phyloP scores from a whole-genome alignment of 768 basidiomycete species.

The Neoboletus subvelutipes region DNA sequence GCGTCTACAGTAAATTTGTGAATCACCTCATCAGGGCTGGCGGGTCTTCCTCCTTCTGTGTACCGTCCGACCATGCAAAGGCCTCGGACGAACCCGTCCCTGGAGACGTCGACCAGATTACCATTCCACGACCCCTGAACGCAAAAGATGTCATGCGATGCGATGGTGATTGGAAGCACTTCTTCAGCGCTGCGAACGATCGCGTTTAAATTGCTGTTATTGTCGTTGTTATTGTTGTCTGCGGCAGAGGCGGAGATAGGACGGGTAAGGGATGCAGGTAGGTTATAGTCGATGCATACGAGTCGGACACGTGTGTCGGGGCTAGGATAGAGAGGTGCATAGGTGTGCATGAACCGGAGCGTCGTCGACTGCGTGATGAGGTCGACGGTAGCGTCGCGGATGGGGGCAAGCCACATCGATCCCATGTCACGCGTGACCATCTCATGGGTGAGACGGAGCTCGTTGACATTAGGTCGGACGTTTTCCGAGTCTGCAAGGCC shows the following conservation, averaged over 20 bases:
- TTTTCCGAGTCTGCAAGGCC: background rate
- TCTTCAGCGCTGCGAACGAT: slow-evolving; percentile 8
- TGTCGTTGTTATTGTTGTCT: background rate
- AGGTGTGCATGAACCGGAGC: slow-evolving; percentile 23
- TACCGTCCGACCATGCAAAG: slow-evolving; percentile 1
- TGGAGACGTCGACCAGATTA: slow-evolving; percentile 16
- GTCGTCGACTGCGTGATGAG: slow-evolving; percentile 12
- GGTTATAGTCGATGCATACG: slow-evolving; percentile 18
- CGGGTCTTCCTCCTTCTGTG: background rate
- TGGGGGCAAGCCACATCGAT: slow-evolving; percentile 13
- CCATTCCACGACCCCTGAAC: slow-evolving; percentile 12
- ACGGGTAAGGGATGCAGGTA: background rate
- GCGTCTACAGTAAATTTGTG: slow-evolving; percentile 23
- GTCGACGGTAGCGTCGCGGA: slow-evolving; percentile 14
- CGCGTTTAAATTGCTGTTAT: background rate
- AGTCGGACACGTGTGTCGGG: slow-evolving; percentile 6
- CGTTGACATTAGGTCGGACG: background rate
- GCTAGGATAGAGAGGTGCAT: background rate
- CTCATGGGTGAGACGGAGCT: slow-evolving; percentile 26
- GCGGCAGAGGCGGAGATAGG: background rate
- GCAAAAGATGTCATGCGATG: slow-evolving; percentile 12
- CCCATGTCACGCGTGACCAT: slow-evolving; percentile 4
- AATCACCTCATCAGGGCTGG: background rate
- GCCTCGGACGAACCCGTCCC: slow-evolving; percentile 17
- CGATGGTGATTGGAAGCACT: slow-evolving; percentile 9